Evolutionary conservation across 495 filamentous ascomycete genomes (phyloP).

Genomic region (Aspergillus bridgeri): DNA sequence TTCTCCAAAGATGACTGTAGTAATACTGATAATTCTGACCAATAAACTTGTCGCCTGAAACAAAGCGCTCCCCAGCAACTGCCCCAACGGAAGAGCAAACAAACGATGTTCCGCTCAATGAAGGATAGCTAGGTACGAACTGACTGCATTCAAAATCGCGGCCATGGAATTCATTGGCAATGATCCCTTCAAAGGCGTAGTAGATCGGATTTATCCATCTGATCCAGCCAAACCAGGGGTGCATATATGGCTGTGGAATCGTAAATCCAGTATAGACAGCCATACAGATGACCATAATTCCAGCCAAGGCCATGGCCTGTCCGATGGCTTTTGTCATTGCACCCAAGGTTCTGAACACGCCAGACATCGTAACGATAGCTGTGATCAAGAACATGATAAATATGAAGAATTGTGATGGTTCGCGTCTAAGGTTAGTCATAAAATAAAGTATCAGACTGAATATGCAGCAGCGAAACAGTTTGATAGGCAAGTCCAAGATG

Average conservation of each 20-base stretch:
- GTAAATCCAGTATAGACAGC: constrained; percentile 45
- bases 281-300: constrained; percentile 37
- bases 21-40: constrained; percentile 49
- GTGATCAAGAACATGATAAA: constrained; percentile 50
- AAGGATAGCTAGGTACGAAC: constrained; percentile 35
- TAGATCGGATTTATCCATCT: constrained; percentile 39
- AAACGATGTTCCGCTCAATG: constrained; percentile 30
- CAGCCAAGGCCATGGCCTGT: constrained; percentile 43
- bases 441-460: constrained; percentile 58
- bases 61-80: constrained; percentile 40
- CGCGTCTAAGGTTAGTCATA: constrained; percentile 43
- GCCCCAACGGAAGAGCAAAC: constrained; percentile 53
- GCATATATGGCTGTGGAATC: constrained; percentile 40
- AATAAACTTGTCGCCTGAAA: constrained; percentile 51
- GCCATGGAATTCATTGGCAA: constrained; percentile 57
- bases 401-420: constrained; percentile 54
- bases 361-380: constrained; percentile 49
- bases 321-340: constrained; percentile 34
- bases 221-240: constrained; percentile 46
- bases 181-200: constrained; percentile 38
- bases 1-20: constrained; percentile 58
- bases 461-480: constrained; percentile 37
- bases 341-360: constrained; percentile 41
- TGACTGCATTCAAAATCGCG: constrained; percentile 41
- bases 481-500: constrained; percentile 53